phyloP scores from a whole-genome alignment of 352 stramenopile genomes.

The Phytophthora rubi region DNA sequence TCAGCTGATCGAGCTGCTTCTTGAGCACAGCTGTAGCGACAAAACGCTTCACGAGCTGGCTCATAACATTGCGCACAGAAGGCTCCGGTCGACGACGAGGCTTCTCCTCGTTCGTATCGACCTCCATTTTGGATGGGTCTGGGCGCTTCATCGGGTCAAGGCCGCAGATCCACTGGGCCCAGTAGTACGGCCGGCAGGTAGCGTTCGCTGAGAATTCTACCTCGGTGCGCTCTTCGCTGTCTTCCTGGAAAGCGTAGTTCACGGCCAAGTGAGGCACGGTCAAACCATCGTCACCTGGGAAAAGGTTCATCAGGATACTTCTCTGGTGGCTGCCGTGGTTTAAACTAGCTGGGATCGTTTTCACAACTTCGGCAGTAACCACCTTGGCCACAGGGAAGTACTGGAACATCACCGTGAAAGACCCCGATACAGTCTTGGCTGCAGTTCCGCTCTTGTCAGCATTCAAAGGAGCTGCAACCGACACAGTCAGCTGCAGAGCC shows the following conservation, averaged over 20 bases:
- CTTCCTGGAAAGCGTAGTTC: constrained; percentile 57
- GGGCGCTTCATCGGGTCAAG: constrained; percentile 56
- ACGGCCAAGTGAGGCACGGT: constrained; percentile 45
- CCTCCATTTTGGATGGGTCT: constrained; percentile 6
- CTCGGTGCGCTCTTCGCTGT: constrained; percentile 33
- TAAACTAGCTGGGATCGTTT: constrained; percentile 31
- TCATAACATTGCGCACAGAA: constrained; percentile 72
- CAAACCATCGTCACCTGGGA: constrained; percentile 64
- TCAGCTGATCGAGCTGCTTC: constrained; percentile 52
- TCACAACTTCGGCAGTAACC: constrained; percentile 62
- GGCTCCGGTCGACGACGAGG: constrained; percentile 57
- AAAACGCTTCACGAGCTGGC: constrained; percentile 65
- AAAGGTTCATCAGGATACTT: constrained; percentile 63
- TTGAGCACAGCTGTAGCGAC: constrained; percentile 48
- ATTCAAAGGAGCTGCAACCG: constrained; percentile 35
- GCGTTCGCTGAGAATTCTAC: constrained; percentile 52
- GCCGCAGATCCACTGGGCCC: constrained; percentile 80
- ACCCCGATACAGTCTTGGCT: constrained; percentile 28
- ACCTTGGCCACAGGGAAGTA: constrained; percentile 63
- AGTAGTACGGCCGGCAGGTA: constrained; percentile 64
- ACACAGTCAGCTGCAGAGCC: constrained; percentile 58
- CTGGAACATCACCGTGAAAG: constrained; percentile 69
- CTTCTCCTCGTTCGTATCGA: constrained; percentile 1
- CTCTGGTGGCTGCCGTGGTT: constrained; percentile 24
- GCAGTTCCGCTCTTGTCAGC: constrained; percentile 38